Percentiles rank a stretch among this genome's conserved stretches.
Conservation (phyloP, 2,329 filamentous ascomycete species). For the Monosporascus sp. region DNA sequence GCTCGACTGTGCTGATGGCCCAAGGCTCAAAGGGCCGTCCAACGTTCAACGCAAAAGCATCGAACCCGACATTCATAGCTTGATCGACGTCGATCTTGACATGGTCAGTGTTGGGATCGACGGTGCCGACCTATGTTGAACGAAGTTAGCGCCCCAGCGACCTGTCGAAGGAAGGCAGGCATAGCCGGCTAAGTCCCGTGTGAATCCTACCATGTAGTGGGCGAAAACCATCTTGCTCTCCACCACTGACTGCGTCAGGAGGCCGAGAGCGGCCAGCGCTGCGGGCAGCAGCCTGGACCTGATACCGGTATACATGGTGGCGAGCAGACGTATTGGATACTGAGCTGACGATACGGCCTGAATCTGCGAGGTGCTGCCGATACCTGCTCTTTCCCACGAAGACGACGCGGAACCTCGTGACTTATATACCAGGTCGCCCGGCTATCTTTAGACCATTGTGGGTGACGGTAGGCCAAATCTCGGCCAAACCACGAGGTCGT, state of each 20-base stretch:
- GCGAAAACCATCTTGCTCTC: slow-evolving; percentile 23
- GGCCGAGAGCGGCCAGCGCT: slow-evolving; percentile 11
- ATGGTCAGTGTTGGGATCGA: slow-evolving; percentile 17
- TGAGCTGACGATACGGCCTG: no score
- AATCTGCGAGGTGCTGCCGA: no score
- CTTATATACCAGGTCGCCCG: no score
- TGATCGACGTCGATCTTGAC: slow-evolving; percentile 25
- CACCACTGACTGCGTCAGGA: slow-evolving; percentile 13
- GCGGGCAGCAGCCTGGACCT: slow-evolving; percentile 13
- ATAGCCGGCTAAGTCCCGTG: no score
- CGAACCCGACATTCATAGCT: slow-evolving; percentile 25
- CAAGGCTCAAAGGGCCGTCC: slow-evolving; percentile 21
- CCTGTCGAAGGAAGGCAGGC: no score
- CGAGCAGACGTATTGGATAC: background rate
- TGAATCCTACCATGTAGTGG: slow-evolving; percentile 19
- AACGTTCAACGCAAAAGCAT: slow-evolving; percentile 31
- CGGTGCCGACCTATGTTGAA: slow-evolving; percentile 10
- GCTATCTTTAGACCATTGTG: no score
- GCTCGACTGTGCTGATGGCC: slow-evolving; percentile 18
- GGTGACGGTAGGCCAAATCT: no score
- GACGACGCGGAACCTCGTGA: no score
- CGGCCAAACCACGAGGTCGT: no score
- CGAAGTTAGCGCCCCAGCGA: slow-evolving; percentile 2
- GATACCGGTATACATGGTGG: slow-evolving; percentile 1
- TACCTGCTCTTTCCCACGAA: no score